These are phyloP conservation scores for Candida palmyrensis DNA, from an alignment of 805 yeast species.

Conservation along the genomic window DNA sequence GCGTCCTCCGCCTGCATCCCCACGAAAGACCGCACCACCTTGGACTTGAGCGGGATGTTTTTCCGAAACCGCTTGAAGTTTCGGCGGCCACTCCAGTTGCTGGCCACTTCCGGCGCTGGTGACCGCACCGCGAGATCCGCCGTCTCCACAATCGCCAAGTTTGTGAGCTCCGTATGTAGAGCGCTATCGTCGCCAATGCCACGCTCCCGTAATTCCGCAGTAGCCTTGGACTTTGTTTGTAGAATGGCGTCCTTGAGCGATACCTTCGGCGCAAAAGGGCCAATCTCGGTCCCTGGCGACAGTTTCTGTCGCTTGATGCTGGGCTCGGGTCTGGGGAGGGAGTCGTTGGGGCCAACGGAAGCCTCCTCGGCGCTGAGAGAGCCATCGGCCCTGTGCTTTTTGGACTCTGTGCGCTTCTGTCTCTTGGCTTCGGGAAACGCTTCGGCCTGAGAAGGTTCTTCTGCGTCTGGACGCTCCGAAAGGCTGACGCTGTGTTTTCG, in stretches of 20 bases:
- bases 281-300: neutral
- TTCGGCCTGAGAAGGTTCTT: too few relatives aligned
- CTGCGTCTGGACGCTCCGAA: neutral
- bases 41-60: slow-evolving; percentile 12
- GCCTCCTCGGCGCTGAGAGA: neutral
- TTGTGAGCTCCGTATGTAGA: slow-evolving; percentile 12
- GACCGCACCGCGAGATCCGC: slow-evolving; percentile 16
- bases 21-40: slow-evolving; percentile 16
- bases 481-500: neutral
- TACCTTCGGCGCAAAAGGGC: slow-evolving; percentile 10
- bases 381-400: neutral
- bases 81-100: slow-evolving; percentile 11
- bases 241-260: slow-evolving; percentile 26
- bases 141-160: slow-evolving; percentile 27
- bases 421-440: too few relatives aligned
- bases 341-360: too few relatives aligned
- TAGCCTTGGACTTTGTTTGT: slow-evolving; percentile 19
- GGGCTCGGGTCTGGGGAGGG: neutral
- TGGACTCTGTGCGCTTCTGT: neutral
- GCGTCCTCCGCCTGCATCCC: slow-evolving; percentile 9
- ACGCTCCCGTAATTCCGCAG: slow-evolving; percentile 16
- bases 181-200: slow-evolving; percentile 16
- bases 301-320: slow-evolving; percentile 4
- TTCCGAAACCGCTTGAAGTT: slow-evolving; percentile 30
- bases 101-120: neutral